phyloP scores from a whole-genome alignment of 176 grass and related monocot species.

The bread wheat (Triticum aestivum) region DNA sequence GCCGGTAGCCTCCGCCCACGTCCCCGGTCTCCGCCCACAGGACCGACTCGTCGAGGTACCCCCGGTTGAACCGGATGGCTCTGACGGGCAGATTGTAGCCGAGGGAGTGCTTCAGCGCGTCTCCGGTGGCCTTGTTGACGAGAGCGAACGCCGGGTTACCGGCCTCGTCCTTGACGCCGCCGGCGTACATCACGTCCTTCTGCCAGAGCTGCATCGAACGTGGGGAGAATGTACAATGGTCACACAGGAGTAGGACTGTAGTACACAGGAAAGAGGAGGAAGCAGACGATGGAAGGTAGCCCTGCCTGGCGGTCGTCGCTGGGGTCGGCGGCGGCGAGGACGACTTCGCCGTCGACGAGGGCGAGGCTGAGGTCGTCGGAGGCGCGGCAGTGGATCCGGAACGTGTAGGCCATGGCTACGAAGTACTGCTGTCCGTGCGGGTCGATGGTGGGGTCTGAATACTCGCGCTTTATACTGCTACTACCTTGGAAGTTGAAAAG shows the following conservation, averaged over 20 bases:
- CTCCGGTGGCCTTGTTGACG: conserved; percentile 53
- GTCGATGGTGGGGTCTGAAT: too few relatives aligned
- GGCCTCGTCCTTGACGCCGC: conserved; percentile 53
- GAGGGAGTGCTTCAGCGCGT: neutral
- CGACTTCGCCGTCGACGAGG: conserved; percentile 32
- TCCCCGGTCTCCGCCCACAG: conserved; percentile 50
- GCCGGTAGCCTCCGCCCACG: conserved; percentile 29
- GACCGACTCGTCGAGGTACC: conserved; percentile 46
- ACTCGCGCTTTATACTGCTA: too few relatives aligned
- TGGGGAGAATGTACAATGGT: too few relatives aligned
- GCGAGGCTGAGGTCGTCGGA: conserved; percentile 32
- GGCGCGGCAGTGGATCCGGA: conserved; percentile 47
- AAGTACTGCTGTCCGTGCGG: too few relatives aligned
- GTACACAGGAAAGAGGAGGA: too few relatives aligned
- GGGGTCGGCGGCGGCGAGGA: conserved; percentile 30
- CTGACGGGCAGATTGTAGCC: neutral
- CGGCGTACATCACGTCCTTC: conserved; percentile 41
- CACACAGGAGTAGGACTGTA: too few relatives aligned
- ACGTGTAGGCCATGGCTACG: conserved; percentile 16
- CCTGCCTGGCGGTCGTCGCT: conserved; percentile 44
- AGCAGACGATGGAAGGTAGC: too few relatives aligned
- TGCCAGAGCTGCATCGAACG: conserved; percentile 33
- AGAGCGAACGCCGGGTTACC: conserved; percentile 42
- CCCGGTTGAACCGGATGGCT: conserved; percentile 20
- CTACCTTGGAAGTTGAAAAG: too few relatives aligned